These are phyloP conservation scores for Xylaria sp. DNA, from an alignment of 2,329 filamentous ascomycete genomes.

Conservation along the genomic window DNA sequence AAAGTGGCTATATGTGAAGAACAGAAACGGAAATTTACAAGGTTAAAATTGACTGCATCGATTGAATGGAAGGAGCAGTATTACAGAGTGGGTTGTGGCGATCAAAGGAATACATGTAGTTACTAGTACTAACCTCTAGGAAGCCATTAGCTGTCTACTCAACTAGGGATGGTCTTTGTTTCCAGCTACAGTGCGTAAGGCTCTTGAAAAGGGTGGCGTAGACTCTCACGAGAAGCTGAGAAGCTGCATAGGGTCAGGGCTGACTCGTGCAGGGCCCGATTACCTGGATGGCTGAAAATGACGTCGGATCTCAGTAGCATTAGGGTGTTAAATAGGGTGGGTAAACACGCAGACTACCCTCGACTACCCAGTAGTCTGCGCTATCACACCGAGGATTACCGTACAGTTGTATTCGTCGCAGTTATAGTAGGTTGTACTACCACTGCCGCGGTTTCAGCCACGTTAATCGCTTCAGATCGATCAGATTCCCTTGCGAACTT, in stretches of 20 bases:
- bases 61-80: neutral
- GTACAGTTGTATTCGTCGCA: neutral
- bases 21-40: neutral
- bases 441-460: too few species aligned
- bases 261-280: neutral
- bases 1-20: slow-evolving; percentile 11
- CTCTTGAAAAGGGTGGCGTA: neutral
- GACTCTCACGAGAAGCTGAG: neutral
- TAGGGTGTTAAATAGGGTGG: neutral
- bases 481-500: too few species aligned
- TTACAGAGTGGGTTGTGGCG: neutral
- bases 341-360: too few species aligned
- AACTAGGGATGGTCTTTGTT: neutral
- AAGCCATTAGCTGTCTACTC: neutral
- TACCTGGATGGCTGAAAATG: slow-evolving; percentile 6
- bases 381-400: neutral
- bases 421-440: too few species aligned
- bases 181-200: neutral
- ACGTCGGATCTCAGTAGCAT: slow-evolving; percentile 2
- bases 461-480: too few species aligned
- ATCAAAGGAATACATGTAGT: neutral
- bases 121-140: too few species aligned
- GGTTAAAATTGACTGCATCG: too few species aligned
- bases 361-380: too few species aligned
- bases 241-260: neutral